A percentile compares a stretch with the other conserved stretches of the same genome.
Evolutionary conservation across 2,329 filamentous ascomycete species (phyloP).

Genomic region (Ascosphaera aggregata): DNA sequence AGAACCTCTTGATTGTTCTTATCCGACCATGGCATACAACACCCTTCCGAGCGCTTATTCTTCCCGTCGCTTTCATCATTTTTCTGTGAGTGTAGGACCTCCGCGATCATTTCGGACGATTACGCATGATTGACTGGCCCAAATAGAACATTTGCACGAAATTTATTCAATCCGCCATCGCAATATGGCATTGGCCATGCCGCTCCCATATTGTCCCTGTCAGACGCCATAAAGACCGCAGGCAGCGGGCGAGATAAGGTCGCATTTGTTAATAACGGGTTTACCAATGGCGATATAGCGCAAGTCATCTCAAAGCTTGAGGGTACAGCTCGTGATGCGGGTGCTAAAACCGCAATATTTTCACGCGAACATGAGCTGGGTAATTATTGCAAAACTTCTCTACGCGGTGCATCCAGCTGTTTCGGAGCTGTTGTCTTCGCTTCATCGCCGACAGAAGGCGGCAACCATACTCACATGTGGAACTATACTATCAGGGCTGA

Average conservation of each 20-base stretch:
- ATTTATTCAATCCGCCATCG: slow-evolving; percentile 60
- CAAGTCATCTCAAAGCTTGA: slow-evolving; percentile 40
- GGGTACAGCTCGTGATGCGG: slow-evolving; percentile 15
- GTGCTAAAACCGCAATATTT: slow-evolving; percentile 25
- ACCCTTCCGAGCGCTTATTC: slow-evolving; percentile 29
- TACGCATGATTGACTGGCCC: slow-evolving; percentile 13
- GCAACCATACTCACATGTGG: slow-evolving; percentile 43
- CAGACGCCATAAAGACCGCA: slow-evolving; percentile 36
- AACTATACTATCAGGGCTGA: slow-evolving; percentile 72
- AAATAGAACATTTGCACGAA: slow-evolving; percentile 44
- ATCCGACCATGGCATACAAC: slow-evolving; percentile 31
- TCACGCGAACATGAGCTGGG: slow-evolving; percentile 33
- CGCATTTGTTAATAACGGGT: slow-evolving; percentile 56
- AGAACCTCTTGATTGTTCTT: slow-evolving; percentile 32
- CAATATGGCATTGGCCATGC: slow-evolving; percentile 47
- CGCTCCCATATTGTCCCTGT: slow-evolving; percentile 37
- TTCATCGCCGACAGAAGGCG: slow-evolving; percentile 49
- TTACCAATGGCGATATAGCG: slow-evolving; percentile 45
- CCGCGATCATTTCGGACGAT: slow-evolving; percentile 2
- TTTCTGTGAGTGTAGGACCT: slow-evolving; percentile 13
- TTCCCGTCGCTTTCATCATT: slow-evolving; percentile 30
- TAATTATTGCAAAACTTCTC: slow-evolving; percentile 36
- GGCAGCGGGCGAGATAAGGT: slow-evolving; percentile 40
- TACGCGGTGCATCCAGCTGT: slow-evolving; percentile 45
- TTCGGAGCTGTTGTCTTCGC: slow-evolving; percentile 54